A percentile compares a stretch with the other conserved stretches of the same genome.
These are phyloP conservation scores for Hippophae rhamnoides DNA, from an alignment of 306 rosid genomes.

Conservation along the genomic window DNA sequence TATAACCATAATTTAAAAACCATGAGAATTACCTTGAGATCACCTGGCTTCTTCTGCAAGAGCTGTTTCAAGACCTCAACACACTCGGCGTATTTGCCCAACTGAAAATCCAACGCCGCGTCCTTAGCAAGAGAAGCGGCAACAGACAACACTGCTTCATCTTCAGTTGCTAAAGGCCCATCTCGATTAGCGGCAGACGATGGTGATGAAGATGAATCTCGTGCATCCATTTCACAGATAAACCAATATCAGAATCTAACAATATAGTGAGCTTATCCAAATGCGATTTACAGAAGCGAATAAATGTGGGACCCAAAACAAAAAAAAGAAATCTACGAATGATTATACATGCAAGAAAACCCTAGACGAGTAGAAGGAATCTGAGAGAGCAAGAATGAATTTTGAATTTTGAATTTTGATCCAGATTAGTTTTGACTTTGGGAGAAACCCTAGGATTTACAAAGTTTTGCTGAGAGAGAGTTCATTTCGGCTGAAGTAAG, in stretches of 20 bases:
- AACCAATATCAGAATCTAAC: constrained; percentile 29
- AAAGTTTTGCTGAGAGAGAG: too few relatives aligned
- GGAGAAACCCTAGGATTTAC: not conserved
- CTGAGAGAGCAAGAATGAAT: not conserved
- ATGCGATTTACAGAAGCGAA: not conserved
- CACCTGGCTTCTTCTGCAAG: constrained; percentile 56
- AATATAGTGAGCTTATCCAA: constrained; percentile 14
- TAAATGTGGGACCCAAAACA: constrained; percentile 5
- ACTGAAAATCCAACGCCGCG: constrained; percentile 76
- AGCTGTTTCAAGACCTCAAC: constrained; percentile 66
- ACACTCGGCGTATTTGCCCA: constrained; percentile 69
- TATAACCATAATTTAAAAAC: too few relatives aligned
- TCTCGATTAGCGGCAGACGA: constrained; percentile 50
- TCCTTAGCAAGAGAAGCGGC: constrained; percentile 62
- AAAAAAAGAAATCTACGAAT: not conserved
- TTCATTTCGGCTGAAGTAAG: too few relatives aligned
- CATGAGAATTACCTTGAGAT: constrained; percentile 57
- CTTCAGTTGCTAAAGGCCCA: constrained; percentile 46
- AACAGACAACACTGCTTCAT: constrained; percentile 48
- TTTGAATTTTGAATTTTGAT: not conserved
- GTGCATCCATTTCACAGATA: constrained; percentile 72
- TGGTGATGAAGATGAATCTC: constrained; percentile 48
- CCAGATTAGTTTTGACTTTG: not conserved
- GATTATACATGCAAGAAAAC: not conserved
- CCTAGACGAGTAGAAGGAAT: not conserved